A percentile compares a stretch with the other conserved stretches of the same genome.
Evolutionary conservation across 108 stramenopile species (phyloP).

Genomic region (Pseudonitzschia pungens): DNA sequence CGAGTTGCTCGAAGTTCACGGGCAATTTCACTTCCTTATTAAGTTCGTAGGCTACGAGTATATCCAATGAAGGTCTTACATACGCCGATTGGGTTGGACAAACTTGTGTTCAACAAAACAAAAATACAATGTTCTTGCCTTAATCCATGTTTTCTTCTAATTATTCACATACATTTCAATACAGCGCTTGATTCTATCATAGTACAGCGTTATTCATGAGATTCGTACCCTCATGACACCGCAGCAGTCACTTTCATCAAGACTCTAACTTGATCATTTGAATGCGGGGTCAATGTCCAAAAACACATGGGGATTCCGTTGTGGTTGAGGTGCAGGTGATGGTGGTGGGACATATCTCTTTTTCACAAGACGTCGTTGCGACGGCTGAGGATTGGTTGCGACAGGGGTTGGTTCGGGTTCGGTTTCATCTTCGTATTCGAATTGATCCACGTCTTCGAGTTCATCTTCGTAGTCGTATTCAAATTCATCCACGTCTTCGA

Average conservation of each 20-base stretch:
- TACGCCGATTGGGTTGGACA: neutral
- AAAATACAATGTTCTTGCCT: neutral
- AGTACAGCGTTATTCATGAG: neutral
- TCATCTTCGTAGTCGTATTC: too few relatives aligned
- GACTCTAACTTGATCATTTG: neutral
- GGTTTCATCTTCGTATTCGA: too few relatives aligned
- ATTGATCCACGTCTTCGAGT: too few relatives aligned
- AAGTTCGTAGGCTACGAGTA: too few relatives aligned
- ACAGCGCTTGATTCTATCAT: neutral
- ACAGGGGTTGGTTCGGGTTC: too few relatives aligned
- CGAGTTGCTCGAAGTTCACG: too few relatives aligned
- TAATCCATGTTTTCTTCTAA: neutral
- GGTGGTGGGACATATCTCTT: neutral
- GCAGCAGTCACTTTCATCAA: neutral
- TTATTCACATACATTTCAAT: neutral
- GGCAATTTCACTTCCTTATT: too few relatives aligned
- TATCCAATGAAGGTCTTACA: too few relatives aligned
- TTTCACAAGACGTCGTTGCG: neutral
- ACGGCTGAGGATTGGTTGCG: neutral
- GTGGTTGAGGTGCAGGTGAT: neutral
- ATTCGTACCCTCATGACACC: too few relatives aligned
- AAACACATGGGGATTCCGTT: neutral
- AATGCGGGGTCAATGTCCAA: constrained; percentile 1
- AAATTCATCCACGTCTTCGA: too few relatives aligned
- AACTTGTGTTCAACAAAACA: neutral